Conservation (phyloP, 2,329 filamentous ascomycete genomes). For the Calycina herbarum region DNA sequence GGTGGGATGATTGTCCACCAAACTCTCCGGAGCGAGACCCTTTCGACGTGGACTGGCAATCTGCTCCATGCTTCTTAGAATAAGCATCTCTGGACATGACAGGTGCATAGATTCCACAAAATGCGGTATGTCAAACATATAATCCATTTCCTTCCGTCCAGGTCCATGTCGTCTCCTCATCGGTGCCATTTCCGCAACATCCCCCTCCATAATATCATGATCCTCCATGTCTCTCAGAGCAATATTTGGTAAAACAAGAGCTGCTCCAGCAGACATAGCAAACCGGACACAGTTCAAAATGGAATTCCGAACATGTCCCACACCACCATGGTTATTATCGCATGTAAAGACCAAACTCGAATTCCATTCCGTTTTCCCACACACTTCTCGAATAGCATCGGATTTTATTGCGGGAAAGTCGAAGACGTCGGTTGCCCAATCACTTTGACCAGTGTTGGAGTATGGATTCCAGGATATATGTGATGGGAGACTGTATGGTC, state of each 20-base stretch:
- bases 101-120: constrained; percentile 15
- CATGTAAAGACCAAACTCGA: constrained; percentile 42
- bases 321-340: constrained; percentile 42
- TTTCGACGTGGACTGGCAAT: constrained; percentile 4
- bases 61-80: constrained; percentile 5
- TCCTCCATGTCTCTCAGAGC: constrained; percentile 38
- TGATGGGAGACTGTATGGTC: constrained; percentile 8
- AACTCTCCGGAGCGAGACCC: constrained; percentile 15
- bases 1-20: constrained; percentile 15
- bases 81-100: constrained; percentile 12
- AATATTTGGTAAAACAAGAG: constrained; percentile 42
- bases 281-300: constrained; percentile 45
- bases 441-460: not conserved
- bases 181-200: not conserved
- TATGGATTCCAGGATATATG: constrained; percentile 10
- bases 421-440: constrained; percentile 30
- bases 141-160: constrained; percentile 10
- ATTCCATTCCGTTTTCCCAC: constrained; percentile 38
- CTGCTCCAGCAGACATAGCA: constrained; percentile 41
- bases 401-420: constrained; percentile 43
- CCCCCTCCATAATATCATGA: constrained; percentile 4
- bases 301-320: constrained; percentile 44
- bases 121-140: constrained; percentile 18
- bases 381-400: constrained; percentile 38
- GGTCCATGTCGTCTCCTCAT: constrained; percentile 6